A percentile compares a stretch with the other conserved stretches of the same genome.
Conservation (phyloP, 176 grass and related monocot species). For the Raddia guianensis region DNA sequence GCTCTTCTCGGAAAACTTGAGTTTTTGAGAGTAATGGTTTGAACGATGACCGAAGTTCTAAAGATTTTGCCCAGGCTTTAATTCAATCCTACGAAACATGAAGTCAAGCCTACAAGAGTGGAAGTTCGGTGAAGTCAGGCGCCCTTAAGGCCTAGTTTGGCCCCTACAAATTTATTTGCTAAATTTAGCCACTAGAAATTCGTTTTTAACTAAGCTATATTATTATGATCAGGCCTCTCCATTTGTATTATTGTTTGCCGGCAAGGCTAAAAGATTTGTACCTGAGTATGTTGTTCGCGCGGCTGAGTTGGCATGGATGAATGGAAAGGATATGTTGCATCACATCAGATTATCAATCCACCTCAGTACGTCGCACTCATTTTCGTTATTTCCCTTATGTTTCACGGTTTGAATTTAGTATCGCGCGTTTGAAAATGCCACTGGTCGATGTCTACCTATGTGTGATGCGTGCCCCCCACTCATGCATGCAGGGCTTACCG, state of each 20-base stretch:
- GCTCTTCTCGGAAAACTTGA: neutral
- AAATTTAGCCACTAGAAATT: too few species aligned
- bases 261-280: neutral
- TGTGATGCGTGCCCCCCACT: slow-evolving; percentile 8
- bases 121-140: too few species aligned
- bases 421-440: slow-evolving; percentile 17
- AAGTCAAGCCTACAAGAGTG: too few species aligned
- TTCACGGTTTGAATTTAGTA: slow-evolving; percentile 42
- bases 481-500: neutral
- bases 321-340: slow-evolving; percentile 36
- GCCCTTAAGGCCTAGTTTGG: neutral
- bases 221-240: neutral
- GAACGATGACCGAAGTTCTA: neutral
- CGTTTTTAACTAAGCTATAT: neutral
- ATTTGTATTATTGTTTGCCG: slow-evolving; percentile 9
- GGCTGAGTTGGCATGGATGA: slow-evolving; percentile 9
- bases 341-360: neutral
- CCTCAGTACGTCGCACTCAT: slow-evolving; percentile 18
- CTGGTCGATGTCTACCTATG: neutral
- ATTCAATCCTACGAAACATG: neutral
- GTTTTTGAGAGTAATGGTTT: neutral
- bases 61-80: neutral
- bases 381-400: slow-evolving; percentile 55
- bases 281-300: too few species aligned
- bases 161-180: neutral